These are phyloP conservation scores for Naganishia liquefaciens DNA, from an alignment of 1,284 basidiomycete species.

Conservation along the genomic window DNA sequence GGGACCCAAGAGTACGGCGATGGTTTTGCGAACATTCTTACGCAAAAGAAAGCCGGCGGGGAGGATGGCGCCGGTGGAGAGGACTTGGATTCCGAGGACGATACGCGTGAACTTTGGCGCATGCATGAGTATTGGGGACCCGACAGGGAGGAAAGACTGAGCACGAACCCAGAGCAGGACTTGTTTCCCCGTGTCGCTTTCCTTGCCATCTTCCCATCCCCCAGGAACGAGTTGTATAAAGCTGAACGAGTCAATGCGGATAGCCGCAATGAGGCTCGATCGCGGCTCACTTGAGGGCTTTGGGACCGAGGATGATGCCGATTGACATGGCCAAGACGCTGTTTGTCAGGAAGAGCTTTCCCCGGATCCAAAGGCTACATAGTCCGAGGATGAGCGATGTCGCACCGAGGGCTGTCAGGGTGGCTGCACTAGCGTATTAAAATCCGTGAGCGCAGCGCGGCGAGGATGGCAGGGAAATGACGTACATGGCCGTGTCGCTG, in stretches of 20 bases:
- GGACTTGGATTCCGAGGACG: slow-evolving; percentile 39
- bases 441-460: neutral
- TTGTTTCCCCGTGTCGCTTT: slow-evolving; percentile 35
- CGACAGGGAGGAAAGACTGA: neutral
- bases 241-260: slow-evolving; percentile 3
- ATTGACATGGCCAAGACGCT: slow-evolving; percentile 35
- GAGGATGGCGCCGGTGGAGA: slow-evolving; percentile 36
- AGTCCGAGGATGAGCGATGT: slow-evolving; percentile 38
- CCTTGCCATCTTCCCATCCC: slow-evolving; percentile 36
- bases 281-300: slow-evolving; percentile 32
- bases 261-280: neutral
- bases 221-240: slow-evolving; percentile 35
- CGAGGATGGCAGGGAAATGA: neutral
- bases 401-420: slow-evolving; percentile 31
- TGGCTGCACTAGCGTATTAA: slow-evolving; percentile 29
- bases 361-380: slow-evolving; percentile 36
- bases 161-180: slow-evolving; percentile 37
- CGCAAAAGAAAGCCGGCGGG: slow-evolving; percentile 33
- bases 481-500: slow-evolving; percentile 20
- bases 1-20: slow-evolving; percentile 35
- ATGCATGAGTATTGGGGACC: neutral
- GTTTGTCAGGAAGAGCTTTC: slow-evolving; percentile 36
- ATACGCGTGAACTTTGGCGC: slow-evolving; percentile 37
- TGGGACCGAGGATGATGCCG: slow-evolving; percentile 36
- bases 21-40: slow-evolving; percentile 28